Evolutionary conservation across 441 rosid genomes (phyloP), one percentile per base, ranked within the genome.

Genomic region (Euphorbia celastroides): DNA sequence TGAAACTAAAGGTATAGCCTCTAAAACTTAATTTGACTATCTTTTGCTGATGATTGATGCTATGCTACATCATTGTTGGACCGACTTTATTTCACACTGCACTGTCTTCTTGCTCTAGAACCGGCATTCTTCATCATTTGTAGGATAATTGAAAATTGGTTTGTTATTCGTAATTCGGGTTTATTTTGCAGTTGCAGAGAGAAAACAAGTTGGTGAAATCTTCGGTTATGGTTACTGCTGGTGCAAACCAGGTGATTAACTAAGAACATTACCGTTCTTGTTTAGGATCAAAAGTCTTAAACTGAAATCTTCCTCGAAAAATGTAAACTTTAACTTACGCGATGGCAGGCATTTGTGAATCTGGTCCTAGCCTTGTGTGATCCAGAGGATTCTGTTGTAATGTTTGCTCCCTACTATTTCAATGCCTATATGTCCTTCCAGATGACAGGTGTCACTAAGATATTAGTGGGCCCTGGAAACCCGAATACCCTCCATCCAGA

Each of bases 371-470:
- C 96, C 0, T 81, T 90, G 50, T 92, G 99, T 72, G 99, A 95
- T 71, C 79, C 88, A 1, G 98, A 93, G 70, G 99, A 92, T 80
- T 85, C 86, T 0, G 98, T 92, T 9, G 88, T 95, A 57, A 87
- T 95, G 98, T 95, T 95, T 83, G 87, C 93, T 65, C 99, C 99
- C 12, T 95, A 92, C 78, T 95, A 95, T 84, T 95, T 95, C 86
- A 95, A 95, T 63, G 79, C 99, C 48, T 95, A 92, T 78, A 95
- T 90, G 98, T 84, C 97, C 61, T 92, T 95, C 86, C 99, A 95
- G 84, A 95, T 95, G 98, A 95, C 98, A 5, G 98, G 97, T 4
- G 70, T 95, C 76, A 92, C 97, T 69, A 68, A 92, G 64, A 95
- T 95, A 62, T 51, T 88, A 57, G 95, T 95, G 56, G 97, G 97